Conservation (phyloP, 2,329 filamentous ascomycete species). For the Colletotrichum orchidophilum region DNA sequence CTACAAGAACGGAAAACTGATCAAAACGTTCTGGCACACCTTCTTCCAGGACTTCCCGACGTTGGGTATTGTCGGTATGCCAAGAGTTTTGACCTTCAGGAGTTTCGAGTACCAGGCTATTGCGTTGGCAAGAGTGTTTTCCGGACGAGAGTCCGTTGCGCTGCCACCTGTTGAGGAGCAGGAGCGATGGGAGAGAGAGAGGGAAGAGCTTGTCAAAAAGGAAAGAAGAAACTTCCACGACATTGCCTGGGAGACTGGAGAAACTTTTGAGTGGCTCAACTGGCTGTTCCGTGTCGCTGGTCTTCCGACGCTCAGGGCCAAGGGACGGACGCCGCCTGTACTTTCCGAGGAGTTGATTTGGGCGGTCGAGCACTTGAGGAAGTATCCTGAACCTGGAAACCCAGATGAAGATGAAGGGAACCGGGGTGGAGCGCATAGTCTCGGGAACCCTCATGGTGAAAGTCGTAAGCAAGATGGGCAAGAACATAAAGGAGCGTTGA, state of each 20-base stretch:
- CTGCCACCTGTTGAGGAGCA: constrained; percentile 53
- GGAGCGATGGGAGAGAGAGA: constrained; percentile 55
- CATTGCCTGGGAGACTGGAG: constrained; percentile 60
- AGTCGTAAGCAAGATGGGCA: neutral
- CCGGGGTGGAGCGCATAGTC: neutral
- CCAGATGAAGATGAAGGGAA: neutral
- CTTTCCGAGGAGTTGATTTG: constrained; percentile 54
- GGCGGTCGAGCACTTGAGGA: constrained; percentile 58
- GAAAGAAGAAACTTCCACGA: constrained; percentile 60
- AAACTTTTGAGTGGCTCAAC: constrained; percentile 58
- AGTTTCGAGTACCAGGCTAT: constrained; percentile 67
- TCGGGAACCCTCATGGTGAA: neutral
- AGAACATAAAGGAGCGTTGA: neutral
- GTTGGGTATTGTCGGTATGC: constrained; percentile 61
- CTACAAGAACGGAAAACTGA: constrained; percentile 54
- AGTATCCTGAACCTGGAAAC: constrained; percentile 53
- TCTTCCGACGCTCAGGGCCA: constrained; percentile 55
- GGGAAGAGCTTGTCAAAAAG: constrained; percentile 41
- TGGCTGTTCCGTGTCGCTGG: constrained; percentile 59
- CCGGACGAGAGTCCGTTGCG: constrained; percentile 48
- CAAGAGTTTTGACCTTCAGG: constrained; percentile 60
- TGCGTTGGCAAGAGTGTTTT: constrained; percentile 59
- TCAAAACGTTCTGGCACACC: constrained; percentile 60
- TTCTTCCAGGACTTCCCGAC: constrained; percentile 59
- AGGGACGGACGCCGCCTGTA: constrained; percentile 56